Base-by-base conservation (phyloP, 768 basidiomycete species). In the Tephrocybe rancida region DNA sequence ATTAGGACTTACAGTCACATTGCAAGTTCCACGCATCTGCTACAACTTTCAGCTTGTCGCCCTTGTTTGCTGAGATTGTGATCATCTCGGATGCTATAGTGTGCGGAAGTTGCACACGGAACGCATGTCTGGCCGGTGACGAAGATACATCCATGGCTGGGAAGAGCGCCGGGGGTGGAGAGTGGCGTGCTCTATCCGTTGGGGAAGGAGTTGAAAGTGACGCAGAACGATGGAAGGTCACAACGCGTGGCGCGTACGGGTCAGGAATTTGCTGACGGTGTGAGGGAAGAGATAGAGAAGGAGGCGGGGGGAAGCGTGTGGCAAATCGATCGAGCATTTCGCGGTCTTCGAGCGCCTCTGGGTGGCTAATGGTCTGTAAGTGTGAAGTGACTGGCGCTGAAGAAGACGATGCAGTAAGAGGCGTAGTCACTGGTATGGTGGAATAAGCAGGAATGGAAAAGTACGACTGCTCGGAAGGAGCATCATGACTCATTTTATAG, bases 11-110 rank as follows among this genome's bases (percentile, higher is more conserved):
- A 85, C 84, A 83, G 55, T 84, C 80, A 45, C 59, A 66, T 63
- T 85, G 83, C 67, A 76, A 73, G 64, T 84, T 78, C 83, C 84
- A 86, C 39, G 81, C 81, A 63, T 85, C 83, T 19, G 84, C 84
- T 21, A 84, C 75, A 14, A 86, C 75, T 50, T 75, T 73, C 48
- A 86, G 64, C 59, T 74, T 78, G 63, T 84, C 80, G 4, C 83
- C 84, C 60, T 77, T 80, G 64, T 83, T 83, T 38, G 80, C 84
- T 29, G 76, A 77, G 44, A 86, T 77, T 3, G 83, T 86, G 24
- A 86, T 81, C 84, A 86, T 86, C 62, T 86, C 84, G 13, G 81
- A 76, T 57, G 75, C 64, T 41, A 80, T 77, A 9, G 69, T 68
- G 44, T 67, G 61, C 8, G 83, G 82, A 11, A 86, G 76, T 38